Conservation (phyloP, 768 basidiomycete species). For the Collybia mongolica region DNA sequence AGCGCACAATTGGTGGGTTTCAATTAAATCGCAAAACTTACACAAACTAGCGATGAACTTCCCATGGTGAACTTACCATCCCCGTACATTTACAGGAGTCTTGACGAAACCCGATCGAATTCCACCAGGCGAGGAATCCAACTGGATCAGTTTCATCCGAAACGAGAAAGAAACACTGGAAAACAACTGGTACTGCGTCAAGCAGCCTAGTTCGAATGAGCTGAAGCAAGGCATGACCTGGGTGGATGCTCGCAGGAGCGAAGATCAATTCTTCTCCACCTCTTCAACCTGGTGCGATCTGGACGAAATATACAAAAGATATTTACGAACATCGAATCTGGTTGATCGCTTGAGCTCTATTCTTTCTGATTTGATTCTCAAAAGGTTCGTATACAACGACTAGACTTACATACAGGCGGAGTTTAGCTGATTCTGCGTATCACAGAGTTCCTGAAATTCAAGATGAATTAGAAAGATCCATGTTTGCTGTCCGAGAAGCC, state of each 20-base stretch:
- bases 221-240: conserved; percentile 54
- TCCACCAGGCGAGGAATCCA: conserved; percentile 47
- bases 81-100: conserved; percentile 43
- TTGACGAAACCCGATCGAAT: conserved; percentile 76
- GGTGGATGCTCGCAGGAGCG: conserved; percentile 55
- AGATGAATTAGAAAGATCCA: conserved; percentile 49
- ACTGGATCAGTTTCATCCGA: conserved; percentile 57
- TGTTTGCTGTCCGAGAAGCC: conserved; percentile 29
- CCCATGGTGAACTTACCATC: background rate
- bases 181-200: conserved; percentile 64
- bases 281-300: conserved; percentile 55
- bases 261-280: conserved; percentile 55
- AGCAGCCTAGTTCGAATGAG: conserved; percentile 51
- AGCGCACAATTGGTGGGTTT: conserved; percentile 64
- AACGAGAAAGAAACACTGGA: conserved; percentile 50
- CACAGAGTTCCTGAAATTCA: conserved; percentile 66
- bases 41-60: background rate
- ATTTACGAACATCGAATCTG: conserved; percentile 55
- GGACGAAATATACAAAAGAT: conserved; percentile 45
- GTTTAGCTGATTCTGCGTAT: background rate
- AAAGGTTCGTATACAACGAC: conserved; percentile 41
- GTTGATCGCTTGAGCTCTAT: conserved; percentile 57
- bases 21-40: background rate
- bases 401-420: too few relatives aligned
- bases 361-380: conserved; percentile 61